Base-by-base conservation (phyloP, 495 filamentous ascomycete genomes). In the Talaromyces wortmannii region DNA sequence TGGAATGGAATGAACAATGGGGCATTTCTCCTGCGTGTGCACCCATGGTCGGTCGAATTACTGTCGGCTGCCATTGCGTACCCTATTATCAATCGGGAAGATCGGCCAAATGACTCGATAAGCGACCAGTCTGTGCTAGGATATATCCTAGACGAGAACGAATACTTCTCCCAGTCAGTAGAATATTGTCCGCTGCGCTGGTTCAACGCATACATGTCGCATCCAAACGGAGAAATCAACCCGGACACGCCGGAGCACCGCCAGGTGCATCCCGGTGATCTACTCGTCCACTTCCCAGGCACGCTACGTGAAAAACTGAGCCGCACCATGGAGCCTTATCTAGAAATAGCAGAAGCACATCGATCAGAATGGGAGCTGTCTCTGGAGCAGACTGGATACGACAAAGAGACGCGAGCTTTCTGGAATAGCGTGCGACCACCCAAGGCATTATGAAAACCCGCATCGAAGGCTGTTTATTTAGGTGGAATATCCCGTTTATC, bases 1-100 rank as follows among this genome's bases (percentile, higher is more conserved):
- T 72, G 69, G 67, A 76, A 82, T 60, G 79, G 80, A 2, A 69
- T 82, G 43, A 83, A 83, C 64, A 77, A 78, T 52, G 79, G 80
- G 18, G 70, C 77, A 29, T 83, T 83, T 59, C 66, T 73, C 6
- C 59, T 82, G 45, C 70, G 77, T 29, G 75, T 81, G 11, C 65
- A 67, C 48, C 59, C 62, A n/a, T 82, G 79, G 78, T 69, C 71
- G 7, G 69, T 79, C 44, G 64, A 77, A 8, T 62, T 81, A n/a
- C 67, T 83, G 50, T 70, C 69, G 17, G 67, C 69, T 32, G 67
- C 72, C 5, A 57, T 80, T 1, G 64, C 76, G 5, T 76, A 73
- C 55, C 74, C 71, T 12, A 61, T 69, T 48, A 74, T 74, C 59
- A 53, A 71, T 33, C 68, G 73, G 4, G 65, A 73, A 11, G 40